A percentile compares a stretch with the other conserved stretches of the same genome.
Evolutionary conservation across 176 grass and related monocot genomes (phyloP).

Genomic region (Stipa capillata): DNA sequence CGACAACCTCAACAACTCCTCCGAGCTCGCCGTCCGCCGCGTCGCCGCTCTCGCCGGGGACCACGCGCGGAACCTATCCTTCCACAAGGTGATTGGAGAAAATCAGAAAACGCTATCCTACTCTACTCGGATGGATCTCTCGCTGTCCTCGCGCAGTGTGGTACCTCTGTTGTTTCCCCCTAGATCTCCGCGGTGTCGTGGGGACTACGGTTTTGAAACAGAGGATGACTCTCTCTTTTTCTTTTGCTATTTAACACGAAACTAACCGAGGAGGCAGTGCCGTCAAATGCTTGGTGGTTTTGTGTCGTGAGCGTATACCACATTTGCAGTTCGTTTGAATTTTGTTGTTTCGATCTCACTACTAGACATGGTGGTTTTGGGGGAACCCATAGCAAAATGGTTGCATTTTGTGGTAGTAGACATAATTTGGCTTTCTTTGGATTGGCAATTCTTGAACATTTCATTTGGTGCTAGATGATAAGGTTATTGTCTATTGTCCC

Average conservation of each 20-base stretch:
- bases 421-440: not conserved
- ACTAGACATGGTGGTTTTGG: not conserved
- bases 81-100: too few species aligned
- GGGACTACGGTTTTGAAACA: too few species aligned
- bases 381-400: not conserved
- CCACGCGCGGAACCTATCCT: not conserved
- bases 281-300: not conserved
- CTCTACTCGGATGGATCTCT: too few species aligned
- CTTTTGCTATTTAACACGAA: not conserved
- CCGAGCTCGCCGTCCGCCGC: too few species aligned
- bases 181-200: not conserved
- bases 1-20: too few species aligned
- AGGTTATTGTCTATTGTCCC: not conserved
- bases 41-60: too few species aligned
- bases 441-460: not conserved
- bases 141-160: too few species aligned
- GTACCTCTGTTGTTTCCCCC: too few species aligned
- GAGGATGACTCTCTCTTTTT: not conserved
- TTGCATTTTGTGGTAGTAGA: not conserved
- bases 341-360: not conserved
- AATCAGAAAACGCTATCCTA: too few species aligned
- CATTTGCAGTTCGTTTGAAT: not conserved
- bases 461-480: not conserved
- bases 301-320: not conserved
- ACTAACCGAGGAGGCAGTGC: not conserved